Evolutionary conservation across 805 yeast species (phyloP), one percentile per base, ranked within the genome.

Genomic region (Cyberlindnera petersonii): DNA sequence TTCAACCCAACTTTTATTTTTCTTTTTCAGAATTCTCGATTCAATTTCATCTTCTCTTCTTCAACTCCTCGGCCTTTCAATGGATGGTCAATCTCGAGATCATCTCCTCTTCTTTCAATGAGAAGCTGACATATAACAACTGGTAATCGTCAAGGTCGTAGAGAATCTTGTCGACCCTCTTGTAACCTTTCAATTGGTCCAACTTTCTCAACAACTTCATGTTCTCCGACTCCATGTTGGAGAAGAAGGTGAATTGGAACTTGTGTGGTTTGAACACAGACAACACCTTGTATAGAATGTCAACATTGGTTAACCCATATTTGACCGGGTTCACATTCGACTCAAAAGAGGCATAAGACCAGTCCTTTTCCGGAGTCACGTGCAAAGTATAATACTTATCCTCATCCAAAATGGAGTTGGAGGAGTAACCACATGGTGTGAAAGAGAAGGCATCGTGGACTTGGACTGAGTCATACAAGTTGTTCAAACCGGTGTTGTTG

Each of bases 281-380:
- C 48, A 88, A 66, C 3, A 88, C 82, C 27, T 73, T 74, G 29
- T 63, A 49, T 45, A 86, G 60, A 9, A 86, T 78, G n/a, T 71
- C 72, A 23, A 71, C 56, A 51, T 81, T 75, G 46, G 69, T 60
- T 45, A 51, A 49, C 31, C 53, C 69, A 46, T 38, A 66, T 41
- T 31, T 62, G 46, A 34, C 47, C 9, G 75, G 65, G 7, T 83
- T 81, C 28, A 79, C 86, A 60, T 86, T 91, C 16, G 96, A 79
- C 60, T 93, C 98, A 61, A 93, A 93, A 9, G 95, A 85, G 5
- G 98, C 98, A 62, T 91, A 91, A 5, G 96, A 86, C 87, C 94
- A 91, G 26, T 91, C 95, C 17, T 69, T 59, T 59, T 93, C 98
- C 0, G 98, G 98, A 0, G 98, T 93, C 29, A 93, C 85, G 59